A percentile compares a stretch with the other conserved stretches of the same genome.
These are phyloP conservation scores for Penstemon eatonii DNA, from an alignment of 257 asterid species.

Conservation along the genomic window DNA sequence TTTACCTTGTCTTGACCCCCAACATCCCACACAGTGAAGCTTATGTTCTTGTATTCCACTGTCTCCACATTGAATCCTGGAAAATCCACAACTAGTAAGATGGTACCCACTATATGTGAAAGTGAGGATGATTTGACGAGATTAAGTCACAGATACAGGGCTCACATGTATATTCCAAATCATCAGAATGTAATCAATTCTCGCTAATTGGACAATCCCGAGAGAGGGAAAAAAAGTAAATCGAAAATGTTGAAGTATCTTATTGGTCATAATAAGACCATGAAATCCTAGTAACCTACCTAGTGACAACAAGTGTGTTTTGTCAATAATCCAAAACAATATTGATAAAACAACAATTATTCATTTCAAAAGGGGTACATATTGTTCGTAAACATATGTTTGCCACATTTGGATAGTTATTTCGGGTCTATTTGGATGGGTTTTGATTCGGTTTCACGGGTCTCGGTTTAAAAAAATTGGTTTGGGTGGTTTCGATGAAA, in stretches of 20 bases:
- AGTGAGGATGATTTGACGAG: neutral
- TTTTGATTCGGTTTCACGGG: no score
- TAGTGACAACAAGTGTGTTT: neutral
- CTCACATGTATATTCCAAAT: neutral
- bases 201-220: no score
- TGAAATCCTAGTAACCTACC: neutral
- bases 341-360: neutral
- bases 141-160: neutral
- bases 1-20: slow-evolving; percentile 48
- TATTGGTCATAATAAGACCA: neutral
- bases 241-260: neutral
- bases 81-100: neutral
- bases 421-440: no score
- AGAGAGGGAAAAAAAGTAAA: no score
- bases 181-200: neutral
- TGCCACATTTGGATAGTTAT: no score
- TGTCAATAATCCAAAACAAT: neutral
- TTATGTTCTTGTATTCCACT: slow-evolving; percentile 44
- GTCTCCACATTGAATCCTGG: slow-evolving; percentile 44
- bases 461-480: no score
- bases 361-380: no score
- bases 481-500: no score
- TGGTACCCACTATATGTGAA: neutral
- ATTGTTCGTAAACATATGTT: no score
- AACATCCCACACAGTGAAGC: slow-evolving; percentile 47